Evolutionary conservation across 2,329 filamentous ascomycete species (phyloP).

Genomic region (Periglandula ipomoeae): DNA sequence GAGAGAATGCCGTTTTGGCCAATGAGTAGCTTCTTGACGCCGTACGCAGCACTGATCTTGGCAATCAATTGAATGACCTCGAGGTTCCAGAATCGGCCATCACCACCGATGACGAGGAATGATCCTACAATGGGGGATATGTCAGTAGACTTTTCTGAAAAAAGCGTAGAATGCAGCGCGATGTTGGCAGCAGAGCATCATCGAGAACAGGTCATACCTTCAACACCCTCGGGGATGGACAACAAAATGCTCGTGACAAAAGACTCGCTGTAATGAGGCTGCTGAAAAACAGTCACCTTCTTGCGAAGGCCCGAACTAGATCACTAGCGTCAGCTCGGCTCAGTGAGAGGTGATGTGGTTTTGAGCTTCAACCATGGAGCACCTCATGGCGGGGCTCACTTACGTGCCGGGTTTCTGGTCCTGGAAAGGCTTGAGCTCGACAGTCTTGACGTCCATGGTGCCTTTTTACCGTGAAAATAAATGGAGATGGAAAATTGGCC

Average conservation of each 20-base stretch:
- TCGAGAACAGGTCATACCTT: slow-evolving; percentile 43
- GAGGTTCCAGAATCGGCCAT: slow-evolving; percentile 95
- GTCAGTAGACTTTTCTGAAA: too few relatives aligned
- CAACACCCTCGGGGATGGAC: slow-evolving; percentile 87
- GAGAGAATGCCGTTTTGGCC: slow-evolving; percentile 95
- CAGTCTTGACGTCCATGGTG: slow-evolving; percentile 64
- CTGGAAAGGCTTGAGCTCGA: slow-evolving; percentile 74
- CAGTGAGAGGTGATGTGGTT: too few relatives aligned
- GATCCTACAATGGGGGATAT: slow-evolving; percentile 36
- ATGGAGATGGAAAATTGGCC: too few relatives aligned
- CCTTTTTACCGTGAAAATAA: too few relatives aligned
- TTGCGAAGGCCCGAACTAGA: slow-evolving; percentile 91
- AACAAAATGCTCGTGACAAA: slow-evolving; percentile 92
- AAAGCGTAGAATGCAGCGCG: too few relatives aligned
- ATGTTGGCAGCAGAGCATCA: not conserved
- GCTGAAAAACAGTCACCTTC: slow-evolving; percentile 96
- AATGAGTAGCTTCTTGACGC: slow-evolving; percentile 97
- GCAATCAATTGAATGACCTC: slow-evolving; percentile 95
- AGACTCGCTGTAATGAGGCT: slow-evolving; percentile 90
- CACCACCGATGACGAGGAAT: slow-evolving; percentile 92
- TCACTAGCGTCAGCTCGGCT: not conserved
- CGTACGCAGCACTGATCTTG: slow-evolving; percentile 93
- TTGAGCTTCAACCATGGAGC: not conserved
- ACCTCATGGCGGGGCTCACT: slow-evolving; percentile 32
- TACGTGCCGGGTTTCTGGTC: slow-evolving; percentile 99